Base-by-base conservation (phyloP, 257 asterid genomes). In the Nyctanthes arbortristis region DNA sequence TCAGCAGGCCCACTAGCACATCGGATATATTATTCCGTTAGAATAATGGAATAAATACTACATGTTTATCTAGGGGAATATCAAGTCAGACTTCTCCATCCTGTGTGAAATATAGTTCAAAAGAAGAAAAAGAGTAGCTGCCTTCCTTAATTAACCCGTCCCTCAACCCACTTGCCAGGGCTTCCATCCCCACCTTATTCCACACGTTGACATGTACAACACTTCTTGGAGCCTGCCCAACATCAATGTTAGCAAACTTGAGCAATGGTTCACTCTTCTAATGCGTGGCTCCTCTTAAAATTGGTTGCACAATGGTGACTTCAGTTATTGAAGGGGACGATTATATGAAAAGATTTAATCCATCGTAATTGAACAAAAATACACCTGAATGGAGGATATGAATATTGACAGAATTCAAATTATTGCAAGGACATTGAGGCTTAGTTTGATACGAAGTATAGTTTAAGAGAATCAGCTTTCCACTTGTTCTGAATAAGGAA, bases 251-350 rank as follows among this genome's bases (percentile, higher is more conserved):
- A 54, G 20, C 67, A 4, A 20, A 63, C 33, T 35, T 28, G 35
- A 54, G 55, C 67, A 28, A 63, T 8, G 54, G 54, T 27, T 63
- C 67, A 31, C 54, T 63, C 54, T 22, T 63, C 34, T 25, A 63
- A 63, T 63, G 52, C 24, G 35, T 63, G 52, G 28, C 54, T 7
- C 67, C 67, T 28, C 54, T 32, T 45, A 63, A 36, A 63, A 18
- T 63, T 28, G 54, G 32, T 29, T 34, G 33, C 34, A 54, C 39
- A 35, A 63, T 31, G 20, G 33, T 32, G 31, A 33, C 32, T 36
- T 63, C 67, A 36, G 67, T 63, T 34, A 18, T 45, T 63, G 49
- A 33, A 32, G 31, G 20, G 31, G 34, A 32, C 0, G 2, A 31
- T 29, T 4, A 1, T 4, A 16, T n/a, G 30, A 31, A 60, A 60